Base-by-base conservation (phyloP, 177 flowering plant genomes). In the Vitis hybrid region DNA sequence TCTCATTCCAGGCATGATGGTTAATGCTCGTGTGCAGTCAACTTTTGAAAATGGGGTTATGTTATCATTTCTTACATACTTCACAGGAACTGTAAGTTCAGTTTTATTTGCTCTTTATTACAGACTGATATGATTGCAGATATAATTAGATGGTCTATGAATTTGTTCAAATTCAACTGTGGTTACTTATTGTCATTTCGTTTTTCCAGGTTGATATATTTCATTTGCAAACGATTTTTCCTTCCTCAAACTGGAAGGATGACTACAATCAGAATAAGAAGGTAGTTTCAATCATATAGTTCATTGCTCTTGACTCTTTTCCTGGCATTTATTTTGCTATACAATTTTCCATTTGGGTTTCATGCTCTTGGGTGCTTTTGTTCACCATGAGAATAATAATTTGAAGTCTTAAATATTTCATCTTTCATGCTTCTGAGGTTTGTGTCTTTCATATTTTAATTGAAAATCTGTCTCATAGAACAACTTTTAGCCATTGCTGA, bases 1-100 rank as follows among this genome's bases (percentile, higher is more conserved):
- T 74, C 90, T 96, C 16, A 77, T 90, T 74, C 99, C 99, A 60
- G 99, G 99, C 70, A 93, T 92, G 99, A 79, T 93, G 99, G 94
- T 96, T 79, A 88, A 81, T 79, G 95, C 94, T 31, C 86, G 86
- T 71, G 94, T 92, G 39, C 81, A 78, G 65, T 81, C 97, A 65
- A 82, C 83, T 50, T 91, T 96, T 74, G 91, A 90, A 61, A 96
- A 96, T 86, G 99, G 99, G 68, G 74, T 93, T 57, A 76, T 96
- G 91, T 70, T 96, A 60, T 86, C 97, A 48, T 96, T 96, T 67
- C 91, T 96, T 18, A 93, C 94, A 50, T 92, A 90, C 75, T 96
- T 96, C 45, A 90, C 95, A 50, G 99, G 99, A 83, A 93, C 99
- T 70, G 99, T 96, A 84, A 82, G 98, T n/a, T 26, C 10, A 48